Base-by-base conservation (phyloP, 192 early-diverging fungal genomes). In the Podila clonocystis region DNA sequence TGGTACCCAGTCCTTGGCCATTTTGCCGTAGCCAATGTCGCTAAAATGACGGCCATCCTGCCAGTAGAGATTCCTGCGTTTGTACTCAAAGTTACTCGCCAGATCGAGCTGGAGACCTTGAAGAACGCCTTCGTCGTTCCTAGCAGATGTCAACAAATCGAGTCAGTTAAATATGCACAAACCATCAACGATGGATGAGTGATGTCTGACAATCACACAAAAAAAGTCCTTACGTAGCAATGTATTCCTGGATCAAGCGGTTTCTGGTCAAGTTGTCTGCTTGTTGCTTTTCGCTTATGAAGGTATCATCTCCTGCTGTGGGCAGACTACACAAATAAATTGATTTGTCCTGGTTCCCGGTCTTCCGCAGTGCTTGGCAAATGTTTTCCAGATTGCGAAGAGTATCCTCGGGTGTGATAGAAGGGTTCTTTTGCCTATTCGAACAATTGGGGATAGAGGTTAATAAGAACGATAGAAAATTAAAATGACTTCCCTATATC, bases 11-110 rank as follows among this genome's bases (percentile, higher is more conserved):
- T 83, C 82, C 62, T 83, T 83, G 57, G 82, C 70, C 58, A 83
- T 73, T 49, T 77, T 75, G 24, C 55, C 45, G 41, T 83, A 79
- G 55, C 82, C 82, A 58, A 41, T 76, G 34, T 69, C 72, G 62
- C 68, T 83, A 15, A 83, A 83, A 31, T 83, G 82, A 6, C 82
- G 75, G 4, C 63, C 71, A 26, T 83, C 75, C 24, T 72, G 58
- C 74, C 74, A 83, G 52, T 83, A 83, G 15, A 83, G 63, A 50
- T 83, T 77, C 15, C 58, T 58, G 36, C 82, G 75, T 64, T 74
- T 73, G 50, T 73, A 73, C 34, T 83, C 82, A 48, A 77, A 83
- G 60, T 83, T 83, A 29, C 77, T 65, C 0, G 66, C 65, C 26
- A 79, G 55, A 45, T 83, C 82, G 4, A 83, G 64, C 17, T 68